Percentiles rank a stretch among this genome's conserved stretches.
These are phyloP conservation scores for Leptographium flavum DNA, from an alignment of 2,329 filamentous ascomycete genomes.

Conservation along the genomic window DNA sequence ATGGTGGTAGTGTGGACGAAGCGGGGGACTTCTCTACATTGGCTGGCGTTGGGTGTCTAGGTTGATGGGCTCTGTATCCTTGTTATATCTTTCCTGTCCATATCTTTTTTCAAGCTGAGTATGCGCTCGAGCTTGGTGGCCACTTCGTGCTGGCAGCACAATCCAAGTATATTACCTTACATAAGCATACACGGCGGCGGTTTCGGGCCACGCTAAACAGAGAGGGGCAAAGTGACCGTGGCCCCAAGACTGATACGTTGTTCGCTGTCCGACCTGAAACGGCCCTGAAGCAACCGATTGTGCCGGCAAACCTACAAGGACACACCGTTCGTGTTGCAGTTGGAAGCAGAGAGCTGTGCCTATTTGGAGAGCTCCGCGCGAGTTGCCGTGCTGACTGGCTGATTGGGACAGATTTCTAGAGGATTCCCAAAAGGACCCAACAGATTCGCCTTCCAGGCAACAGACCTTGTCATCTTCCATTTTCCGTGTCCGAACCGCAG, in stretches of 20 bases:
- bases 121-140: too few species aligned
- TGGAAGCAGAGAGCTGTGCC: too few species aligned
- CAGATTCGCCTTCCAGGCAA: background rate
- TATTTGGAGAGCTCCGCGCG: too few species aligned
- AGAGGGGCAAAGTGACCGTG: background rate
- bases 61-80: too few species aligned
- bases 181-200: background rate
- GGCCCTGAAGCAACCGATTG: constrained; percentile 1
- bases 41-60: too few species aligned
- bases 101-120: too few species aligned
- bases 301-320: background rate
- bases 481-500: background rate
- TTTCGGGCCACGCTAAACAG: background rate
- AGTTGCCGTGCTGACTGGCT: background rate
- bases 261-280: background rate
- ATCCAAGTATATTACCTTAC: background rate
- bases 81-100: too few species aligned
- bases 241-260: background rate
- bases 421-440: background rate
- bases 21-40: too few species aligned
- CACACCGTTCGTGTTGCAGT: too few species aligned
- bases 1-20: too few species aligned
- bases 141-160: too few species aligned
- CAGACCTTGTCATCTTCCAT: background rate
- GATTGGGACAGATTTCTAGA: background rate